Base-by-base conservation (phyloP, 345 rosid genomes). In the Trapa incisa region DNA sequence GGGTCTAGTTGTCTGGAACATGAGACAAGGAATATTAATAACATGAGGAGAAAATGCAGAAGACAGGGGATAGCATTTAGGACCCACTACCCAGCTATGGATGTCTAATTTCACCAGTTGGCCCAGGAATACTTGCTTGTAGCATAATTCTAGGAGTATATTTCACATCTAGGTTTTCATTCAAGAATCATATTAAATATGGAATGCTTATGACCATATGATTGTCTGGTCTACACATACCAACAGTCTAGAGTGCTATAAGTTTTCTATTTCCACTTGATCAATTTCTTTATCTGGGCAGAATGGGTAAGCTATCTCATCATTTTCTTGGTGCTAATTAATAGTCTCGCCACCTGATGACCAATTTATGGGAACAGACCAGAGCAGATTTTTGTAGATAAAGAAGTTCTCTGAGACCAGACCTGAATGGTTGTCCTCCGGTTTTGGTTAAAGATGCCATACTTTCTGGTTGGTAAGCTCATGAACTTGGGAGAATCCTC, bases 51-150 rank as follows among this genome's bases (percentile, higher is more conserved):
- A 58, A 17, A 74, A 72, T 66, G 70, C 76, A 73, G 75, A 73
- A 72, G 78, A 76, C 76, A 13, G 82, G 78, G 82, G 16, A 65
- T 64, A 22, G 78, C 76, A 77, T 72, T 71, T 75, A 62, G 82
- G 73, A 78, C 82, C 87, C 91, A 82, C 83, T 74, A 76, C 85
- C 72, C 68, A 69, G 73, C 83, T 75, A 29, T n/a, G 35, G 6
- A 54, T 54, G 35, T 54, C 32, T n/a, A n/a, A 54, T 54, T 2
- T n/a, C n/a, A 17, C 29, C 22, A 5, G 37, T 58, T 32, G 14
- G 63, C 35, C 63, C 63, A 32, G 63, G 63, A 58, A 11, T 29
- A 1, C 32, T 10, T 35, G 7, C 63, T 15, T n/a, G 60, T n/a
- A 54, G 35, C 60, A n/a, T 54, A 54, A 54, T 6, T 6, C 11